These are phyloP conservation scores for Monascus ruber DNA, from an alignment of 2,329 filamentous ascomycete species.

Conservation along the genomic window DNA sequence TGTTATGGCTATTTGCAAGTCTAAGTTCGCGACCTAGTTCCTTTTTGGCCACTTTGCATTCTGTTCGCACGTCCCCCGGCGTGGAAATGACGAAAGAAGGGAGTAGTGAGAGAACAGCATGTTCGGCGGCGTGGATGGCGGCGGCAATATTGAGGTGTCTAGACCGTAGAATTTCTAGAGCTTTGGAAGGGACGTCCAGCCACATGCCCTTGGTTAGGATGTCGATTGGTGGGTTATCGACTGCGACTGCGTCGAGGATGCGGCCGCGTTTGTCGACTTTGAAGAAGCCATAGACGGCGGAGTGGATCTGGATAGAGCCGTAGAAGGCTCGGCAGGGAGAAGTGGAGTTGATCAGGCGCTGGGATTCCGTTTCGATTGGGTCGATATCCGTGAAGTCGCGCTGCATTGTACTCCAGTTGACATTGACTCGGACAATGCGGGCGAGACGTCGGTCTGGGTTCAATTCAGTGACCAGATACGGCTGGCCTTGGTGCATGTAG, in stretches of 20 bases:
- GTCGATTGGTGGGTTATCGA: slow-evolving; percentile 86
- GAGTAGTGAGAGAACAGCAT: slow-evolving; percentile 75
- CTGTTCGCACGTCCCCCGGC: slow-evolving; percentile 84
- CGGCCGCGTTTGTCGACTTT: slow-evolving; percentile 80
- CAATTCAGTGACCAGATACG: slow-evolving; percentile 85
- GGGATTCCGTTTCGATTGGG: slow-evolving; percentile 80
- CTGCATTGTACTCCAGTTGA: slow-evolving; percentile 91
- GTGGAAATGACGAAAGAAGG: slow-evolving; percentile 84
- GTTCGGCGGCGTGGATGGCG: slow-evolving; percentile 88
- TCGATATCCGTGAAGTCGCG: slow-evolving; percentile 92
- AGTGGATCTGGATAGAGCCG: slow-evolving; percentile 72
- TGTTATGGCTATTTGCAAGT: slow-evolving; percentile 15
- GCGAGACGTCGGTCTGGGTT: slow-evolving; percentile 69
- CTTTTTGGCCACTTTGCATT: slow-evolving; percentile 82
- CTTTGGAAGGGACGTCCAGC: slow-evolving; percentile 74
- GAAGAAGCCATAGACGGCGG: slow-evolving; percentile 92
- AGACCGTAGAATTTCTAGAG: slow-evolving; percentile 65
- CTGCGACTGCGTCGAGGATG: slow-evolving; percentile 81
- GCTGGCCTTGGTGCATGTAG: slow-evolving; percentile 90
- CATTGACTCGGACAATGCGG: slow-evolving; percentile 75
- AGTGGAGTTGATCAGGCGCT: slow-evolving; percentile 53
- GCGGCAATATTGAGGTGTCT: slow-evolving; percentile 69
- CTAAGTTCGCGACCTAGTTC: slow-evolving; percentile 59
- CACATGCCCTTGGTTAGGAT: slow-evolving; percentile 83
- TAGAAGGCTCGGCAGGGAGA: slow-evolving; percentile 66